Base-by-base conservation (phyloP, 306 rosid genomes). In the Trifolium fragiferum region DNA sequence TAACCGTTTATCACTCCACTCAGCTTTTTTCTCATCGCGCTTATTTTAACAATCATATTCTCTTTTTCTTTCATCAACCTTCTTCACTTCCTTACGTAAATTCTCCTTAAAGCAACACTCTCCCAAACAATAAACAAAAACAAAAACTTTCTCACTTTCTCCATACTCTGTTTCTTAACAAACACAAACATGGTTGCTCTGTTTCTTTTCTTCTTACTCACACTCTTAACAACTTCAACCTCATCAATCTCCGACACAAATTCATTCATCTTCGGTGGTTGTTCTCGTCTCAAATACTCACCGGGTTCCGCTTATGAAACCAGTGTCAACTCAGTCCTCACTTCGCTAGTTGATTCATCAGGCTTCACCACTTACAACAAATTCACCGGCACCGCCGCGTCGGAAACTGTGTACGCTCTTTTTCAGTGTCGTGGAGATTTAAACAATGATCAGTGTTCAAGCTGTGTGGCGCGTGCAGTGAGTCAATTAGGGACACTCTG, bases 391-490 rank as follows among this genome's bases (percentile, higher is more conserved):
- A 5, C 82, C 67, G 0, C 82, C 61, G 35, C 80, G 7, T 77
- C 81, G 13, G 76, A 80, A 87, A 70, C 90, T 71, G 66, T 90
- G 41, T 87, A 74, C 81, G 96, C 90, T 70, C 88, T 92, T 77
- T 95, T 75, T 83, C 99, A 95, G 83, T 95, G 99, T 84, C 98
- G 93, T 3, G 98, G 97, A 0, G 92, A 95, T 83, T 84, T 95
- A 49, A 8, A 8, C 79, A 13, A 35, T 63, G 70, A n/a, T 70
- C 92, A 86, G 73, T 95, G 99, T 87, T 66, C 83, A 0, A 73
- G 57, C 20, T 95, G 99, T 73, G 87, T 95, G 3, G 5, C 81
- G 0, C 86, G 80, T 11, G 87, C 93, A 0, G 91, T 90, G 15
- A 82, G 74, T 16, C 97, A 85, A 11, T 85, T 95, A 37, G 92